These are phyloP conservation scores for Mallotus nudiflorus DNA, from an alignment of 345 rosid genomes.

Conservation along the genomic window DNA sequence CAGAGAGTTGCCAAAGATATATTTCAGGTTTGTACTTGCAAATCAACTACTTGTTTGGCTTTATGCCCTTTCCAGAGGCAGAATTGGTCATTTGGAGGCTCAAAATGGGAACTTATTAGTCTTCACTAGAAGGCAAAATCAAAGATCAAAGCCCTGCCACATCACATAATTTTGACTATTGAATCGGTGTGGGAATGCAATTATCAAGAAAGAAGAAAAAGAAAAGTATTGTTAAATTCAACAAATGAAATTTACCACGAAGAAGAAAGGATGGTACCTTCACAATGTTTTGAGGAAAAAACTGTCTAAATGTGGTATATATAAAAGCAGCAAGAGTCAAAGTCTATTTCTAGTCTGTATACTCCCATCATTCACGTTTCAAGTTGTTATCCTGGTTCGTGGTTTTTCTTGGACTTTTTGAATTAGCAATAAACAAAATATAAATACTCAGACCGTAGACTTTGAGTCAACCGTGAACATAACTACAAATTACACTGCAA, in stretches of 20 bases:
- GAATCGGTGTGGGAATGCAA: not conserved
- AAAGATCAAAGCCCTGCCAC: not conserved
- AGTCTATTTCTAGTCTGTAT: conserved; percentile 9
- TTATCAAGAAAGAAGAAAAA: not conserved
- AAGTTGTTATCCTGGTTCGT: not conserved
- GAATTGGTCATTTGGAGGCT: too few relatives aligned
- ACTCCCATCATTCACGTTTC: conserved; percentile 7
- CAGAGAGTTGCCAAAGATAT: too few relatives aligned
- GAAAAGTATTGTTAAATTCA: too few relatives aligned
- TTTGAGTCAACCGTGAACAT: not conserved
- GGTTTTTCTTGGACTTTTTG: not conserved
- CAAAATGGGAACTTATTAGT: not conserved
- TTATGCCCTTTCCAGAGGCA: too few relatives aligned
- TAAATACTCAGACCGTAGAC: not conserved
- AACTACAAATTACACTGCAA: not conserved
- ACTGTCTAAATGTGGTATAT: not conserved
- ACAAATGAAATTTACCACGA: not conserved
- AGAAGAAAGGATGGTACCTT: not conserved
- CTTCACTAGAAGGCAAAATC: too few relatives aligned
- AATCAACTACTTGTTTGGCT: too few relatives aligned
- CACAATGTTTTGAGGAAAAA: not conserved
- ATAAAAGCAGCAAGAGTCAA: not conserved
- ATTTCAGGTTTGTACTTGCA: too few relatives aligned
- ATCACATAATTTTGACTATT: not conserved
- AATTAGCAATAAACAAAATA: not conserved